phyloP scores from a whole-genome alignment of 2,329 filamentous ascomycete species.

The Ophiostoma montium region DNA sequence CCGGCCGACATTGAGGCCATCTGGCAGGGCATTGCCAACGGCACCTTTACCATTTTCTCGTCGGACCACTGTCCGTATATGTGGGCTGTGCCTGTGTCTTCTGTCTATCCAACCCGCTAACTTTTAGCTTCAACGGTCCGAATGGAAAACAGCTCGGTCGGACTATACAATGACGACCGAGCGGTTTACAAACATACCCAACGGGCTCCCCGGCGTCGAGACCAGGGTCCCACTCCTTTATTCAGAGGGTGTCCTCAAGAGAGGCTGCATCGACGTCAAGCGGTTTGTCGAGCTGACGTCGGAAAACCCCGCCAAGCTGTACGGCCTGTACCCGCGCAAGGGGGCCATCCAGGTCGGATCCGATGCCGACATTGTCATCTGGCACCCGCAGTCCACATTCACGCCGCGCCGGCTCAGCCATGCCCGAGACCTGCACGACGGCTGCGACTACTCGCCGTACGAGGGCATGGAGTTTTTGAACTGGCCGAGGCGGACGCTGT shows the following conservation, averaged over 20 bases:
- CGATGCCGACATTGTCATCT: slow-evolving; percentile 43
- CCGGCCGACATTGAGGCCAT: slow-evolving; percentile 33
- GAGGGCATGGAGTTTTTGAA: slow-evolving; percentile 40
- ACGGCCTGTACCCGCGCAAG: slow-evolving; percentile 38
- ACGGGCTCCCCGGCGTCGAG: slow-evolving; percentile 42
- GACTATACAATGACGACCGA: slow-evolving; percentile 1
- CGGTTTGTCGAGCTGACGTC: slow-evolving; percentile 40
- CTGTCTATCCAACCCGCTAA: background rate
- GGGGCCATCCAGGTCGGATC: slow-evolving; percentile 32
- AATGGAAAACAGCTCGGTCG: background rate
- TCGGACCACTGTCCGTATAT: slow-evolving; percentile 32
- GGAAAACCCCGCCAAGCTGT: slow-evolving; percentile 41
- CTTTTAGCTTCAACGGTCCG: background rate
- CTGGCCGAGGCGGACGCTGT: slow-evolving; percentile 45
- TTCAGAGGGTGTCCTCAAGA: slow-evolving; percentile 17
- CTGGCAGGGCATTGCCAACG: slow-evolving; percentile 35
- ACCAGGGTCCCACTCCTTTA: slow-evolving; percentile 36
- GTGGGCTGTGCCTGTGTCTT: slow-evolving; percentile 19
- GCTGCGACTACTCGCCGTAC: slow-evolving; percentile 48
- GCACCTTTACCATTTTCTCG: slow-evolving; percentile 38
- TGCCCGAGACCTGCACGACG: slow-evolving; percentile 41
- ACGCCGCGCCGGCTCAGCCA: slow-evolving; percentile 22
- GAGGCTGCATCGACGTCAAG: slow-evolving; percentile 25
- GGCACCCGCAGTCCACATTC: slow-evolving; percentile 31
- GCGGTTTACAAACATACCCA: slow-evolving; percentile 42